Evolutionary conservation across 1,284 basidiomycete genomes (phyloP).

Genomic region (Phaffia rhodozyma): DNA sequence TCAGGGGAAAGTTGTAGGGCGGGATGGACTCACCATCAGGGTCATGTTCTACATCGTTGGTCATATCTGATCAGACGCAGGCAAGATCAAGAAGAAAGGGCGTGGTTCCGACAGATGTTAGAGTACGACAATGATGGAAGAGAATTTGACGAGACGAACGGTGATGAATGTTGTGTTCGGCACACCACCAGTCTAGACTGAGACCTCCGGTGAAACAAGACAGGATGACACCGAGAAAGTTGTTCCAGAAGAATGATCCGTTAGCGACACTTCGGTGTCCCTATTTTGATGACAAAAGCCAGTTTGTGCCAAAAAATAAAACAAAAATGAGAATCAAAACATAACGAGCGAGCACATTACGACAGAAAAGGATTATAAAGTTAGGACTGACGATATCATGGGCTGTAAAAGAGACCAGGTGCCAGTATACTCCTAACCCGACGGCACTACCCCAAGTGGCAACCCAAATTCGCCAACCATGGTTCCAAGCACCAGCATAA

Average conservation of each 20-base stretch:
- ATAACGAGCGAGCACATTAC: not conserved
- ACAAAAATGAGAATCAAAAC: not conserved
- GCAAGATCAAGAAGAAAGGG: not conserved
- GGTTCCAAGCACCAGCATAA: not conserved
- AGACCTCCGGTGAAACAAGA: slow-evolving; percentile 5
- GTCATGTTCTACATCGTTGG: slow-evolving; percentile 12
- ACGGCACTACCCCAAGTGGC: not conserved
- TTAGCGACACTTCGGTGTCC: slow-evolving; percentile 8
- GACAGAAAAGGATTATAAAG: not conserved
- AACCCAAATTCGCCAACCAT: slow-evolving; percentile 1
- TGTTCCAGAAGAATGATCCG: slow-evolving; percentile 10
- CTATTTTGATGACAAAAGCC: not conserved
- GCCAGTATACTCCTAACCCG: slow-evolving; percentile 1
- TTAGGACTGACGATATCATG: not conserved
- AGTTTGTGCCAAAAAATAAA: not conserved
- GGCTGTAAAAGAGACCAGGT: not conserved
- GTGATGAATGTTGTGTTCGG: slow-evolving; percentile 10
- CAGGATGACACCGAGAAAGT: slow-evolving; percentile 11
- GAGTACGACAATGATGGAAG: not conserved
- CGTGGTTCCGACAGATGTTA: not conserved
- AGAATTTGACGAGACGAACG: not conserved
- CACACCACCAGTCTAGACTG: slow-evolving; percentile 12
- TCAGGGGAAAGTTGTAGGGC: too few relatives aligned
- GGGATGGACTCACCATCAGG: slow-evolving; percentile 8
- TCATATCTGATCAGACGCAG: not conserved